Evolutionary conservation across 2,329 filamentous ascomycete species (phyloP).

Genomic region (Ophiognomonia clavigignenti-juglandacearum): DNA sequence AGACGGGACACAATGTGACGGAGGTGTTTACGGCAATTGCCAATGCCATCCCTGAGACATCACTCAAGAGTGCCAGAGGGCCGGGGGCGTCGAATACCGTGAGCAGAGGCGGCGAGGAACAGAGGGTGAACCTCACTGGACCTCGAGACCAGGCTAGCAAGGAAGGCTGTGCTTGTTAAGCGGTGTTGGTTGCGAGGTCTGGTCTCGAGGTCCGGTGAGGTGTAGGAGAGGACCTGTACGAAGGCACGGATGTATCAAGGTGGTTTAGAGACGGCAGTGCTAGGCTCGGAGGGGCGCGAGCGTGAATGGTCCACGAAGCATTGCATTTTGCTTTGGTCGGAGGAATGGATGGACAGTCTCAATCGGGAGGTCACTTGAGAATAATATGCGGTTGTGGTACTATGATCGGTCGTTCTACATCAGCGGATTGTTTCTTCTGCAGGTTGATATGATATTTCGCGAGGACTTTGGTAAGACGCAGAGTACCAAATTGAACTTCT

Average conservation of each 20-base stretch:
- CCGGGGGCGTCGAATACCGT: constrained; percentile 55
- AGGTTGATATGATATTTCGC: too few relatives aligned
- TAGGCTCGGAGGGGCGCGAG: neutral
- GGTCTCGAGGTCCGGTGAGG: too few relatives aligned
- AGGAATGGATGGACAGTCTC: constrained; percentile 5
- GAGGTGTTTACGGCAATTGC: constrained; percentile 98
- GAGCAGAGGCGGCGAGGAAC: constrained; percentile 59
- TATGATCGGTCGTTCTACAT: constrained; percentile 3
- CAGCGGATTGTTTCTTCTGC: constrained; percentile 11
- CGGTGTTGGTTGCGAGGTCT: too few relatives aligned
- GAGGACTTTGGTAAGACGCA: too few relatives aligned
- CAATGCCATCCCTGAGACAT: constrained; percentile 96
- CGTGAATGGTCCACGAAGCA: constrained; percentile 4
- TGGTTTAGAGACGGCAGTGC: neutral
- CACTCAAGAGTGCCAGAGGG: constrained; percentile 83
- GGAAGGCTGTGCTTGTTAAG: constrained; percentile 84
- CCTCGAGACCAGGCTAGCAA: constrained; percentile 71
- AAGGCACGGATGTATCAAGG: neutral
- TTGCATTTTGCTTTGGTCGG: constrained; percentile 11
- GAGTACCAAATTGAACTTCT: too few relatives aligned
- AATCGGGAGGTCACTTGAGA: constrained; percentile 15
- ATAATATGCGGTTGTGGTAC: constrained; percentile 11
- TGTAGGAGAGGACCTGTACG: constrained; percentile 12
- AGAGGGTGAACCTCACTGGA: constrained; percentile 78
- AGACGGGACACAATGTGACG: constrained; percentile 89